Evolutionary conservation across 164 flowering plant species (phyloP), one percentile per base, ranked within the genome.

Genomic region (Magnolia officinalis): DNA sequence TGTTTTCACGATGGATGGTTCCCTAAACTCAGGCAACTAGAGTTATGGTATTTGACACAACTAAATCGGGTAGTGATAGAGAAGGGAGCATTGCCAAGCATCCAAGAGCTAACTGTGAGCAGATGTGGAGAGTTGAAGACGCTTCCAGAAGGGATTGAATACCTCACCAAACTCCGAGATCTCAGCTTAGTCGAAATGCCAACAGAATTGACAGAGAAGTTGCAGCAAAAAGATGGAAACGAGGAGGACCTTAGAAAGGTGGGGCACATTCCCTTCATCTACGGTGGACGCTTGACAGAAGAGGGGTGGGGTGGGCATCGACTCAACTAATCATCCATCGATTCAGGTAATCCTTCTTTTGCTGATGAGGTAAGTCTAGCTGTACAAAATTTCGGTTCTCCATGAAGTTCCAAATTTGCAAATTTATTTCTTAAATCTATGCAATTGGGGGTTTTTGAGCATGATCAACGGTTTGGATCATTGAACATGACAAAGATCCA

Each of bases 1-100:
- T 71, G 73, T 58, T 49, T 71, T 45, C 55, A 50, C 5, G 31
- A 20, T 49, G 73, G 73, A n/a, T 50, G 73, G 59, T 71, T 71
- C 73, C 58, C 20, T n/a, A 50, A 50, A 11, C 73, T 71, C 73
- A 71, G n/a, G 73, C 13, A 1, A 1, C 61, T 71, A 50, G 1
- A 1, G 2, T 50, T 71, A 49, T 0, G 13, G 6, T 24, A 16
- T 10, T 2, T 71, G 21, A 1, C 29, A 50, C 59, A 20, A 14
- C 52, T 71, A 50, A 71, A 71, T 50, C 19, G 11, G 6, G 1
- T 71, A 49, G 23, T 49, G 52, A 71, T 71, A 49, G 61, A 71
- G 59, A 24, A 71, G 7, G 73, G 73, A 8, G 31, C 73, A 71
- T 13, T 71, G 73, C 73, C 73, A 19, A 29, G 59, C 59, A 8